A percentile compares a stretch with the other conserved stretches of the same genome.
Conservation (phyloP, 768 basidiomycete genomes). For the Boletus barrowsii region DNA sequence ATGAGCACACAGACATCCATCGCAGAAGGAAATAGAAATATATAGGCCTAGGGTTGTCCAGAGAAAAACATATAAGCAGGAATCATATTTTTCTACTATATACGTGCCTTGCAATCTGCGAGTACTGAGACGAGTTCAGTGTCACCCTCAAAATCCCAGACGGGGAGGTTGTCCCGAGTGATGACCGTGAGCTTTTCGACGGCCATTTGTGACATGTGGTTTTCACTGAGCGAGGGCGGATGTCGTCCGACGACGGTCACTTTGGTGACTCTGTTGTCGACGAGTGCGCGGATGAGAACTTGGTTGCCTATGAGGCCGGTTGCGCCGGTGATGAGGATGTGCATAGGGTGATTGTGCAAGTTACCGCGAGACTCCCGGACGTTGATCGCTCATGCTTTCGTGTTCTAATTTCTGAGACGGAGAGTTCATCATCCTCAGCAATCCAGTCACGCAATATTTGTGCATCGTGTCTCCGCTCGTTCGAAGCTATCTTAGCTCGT, state of each 20-base stretch:
- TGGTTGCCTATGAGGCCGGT: slow-evolving; percentile 26
- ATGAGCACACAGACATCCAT: slow-evolving; percentile 2
- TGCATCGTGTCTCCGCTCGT: no score
- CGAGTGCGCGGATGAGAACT: slow-evolving; percentile 16
- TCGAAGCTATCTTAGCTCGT: no score
- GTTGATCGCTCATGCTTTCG: no score
- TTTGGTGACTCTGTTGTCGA: slow-evolving; percentile 22
- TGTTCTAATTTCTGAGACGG: no score
- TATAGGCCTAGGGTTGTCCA: no score
- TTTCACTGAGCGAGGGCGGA: slow-evolving; percentile 22
- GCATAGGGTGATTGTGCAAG: slow-evolving; percentile 8
- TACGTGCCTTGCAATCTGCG: slow-evolving; percentile 21
- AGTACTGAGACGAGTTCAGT: slow-evolving; percentile 21
- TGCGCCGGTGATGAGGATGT: slow-evolving; percentile 26
- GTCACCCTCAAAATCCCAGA: slow-evolving; percentile 26
- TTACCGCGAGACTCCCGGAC: no score
- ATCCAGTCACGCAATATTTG: no score
- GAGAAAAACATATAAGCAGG: neutral
- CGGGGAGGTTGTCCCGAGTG: slow-evolving; percentile 22
- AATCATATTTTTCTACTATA: slow-evolving; percentile 15
- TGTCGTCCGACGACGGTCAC: slow-evolving; percentile 23
- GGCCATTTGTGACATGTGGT: slow-evolving; percentile 13
- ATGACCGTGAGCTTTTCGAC: slow-evolving; percentile 21
- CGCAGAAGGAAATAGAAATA: neutral
- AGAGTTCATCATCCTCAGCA: no score